These are phyloP conservation scores for Colletotrichum sp. DNA, from an alignment of 2,329 filamentous ascomycete species.

Conservation along the genomic window DNA sequence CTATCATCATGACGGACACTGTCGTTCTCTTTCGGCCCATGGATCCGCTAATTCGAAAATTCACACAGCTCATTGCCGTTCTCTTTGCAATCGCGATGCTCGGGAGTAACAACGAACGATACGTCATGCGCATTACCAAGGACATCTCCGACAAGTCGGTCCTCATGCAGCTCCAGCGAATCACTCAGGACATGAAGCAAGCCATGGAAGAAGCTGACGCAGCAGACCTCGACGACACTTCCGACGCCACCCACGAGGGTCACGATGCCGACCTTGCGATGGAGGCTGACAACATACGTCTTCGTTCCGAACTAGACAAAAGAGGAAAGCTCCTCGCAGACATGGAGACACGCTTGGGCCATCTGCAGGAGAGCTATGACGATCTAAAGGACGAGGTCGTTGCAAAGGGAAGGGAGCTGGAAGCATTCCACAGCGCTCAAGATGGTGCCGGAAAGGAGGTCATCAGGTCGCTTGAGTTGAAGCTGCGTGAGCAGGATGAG, in stretches of 20 bases:
- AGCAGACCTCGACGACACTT: constrained; percentile 37
- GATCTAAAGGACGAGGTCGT: constrained; percentile 68
- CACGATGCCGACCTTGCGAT: constrained; percentile 61
- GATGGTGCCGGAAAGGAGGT: constrained; percentile 58
- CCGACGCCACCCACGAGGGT: constrained; percentile 44
- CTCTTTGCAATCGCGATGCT: constrained; percentile 66
- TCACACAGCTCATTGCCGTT: constrained; percentile 63
- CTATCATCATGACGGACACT: constrained; percentile 1
- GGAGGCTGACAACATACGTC: constrained; percentile 59
- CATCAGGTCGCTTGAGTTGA: constrained; percentile 59
- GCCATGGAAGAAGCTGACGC: constrained; percentile 38
- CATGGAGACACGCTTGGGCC: constrained; percentile 63
- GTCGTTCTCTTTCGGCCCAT: neutral
- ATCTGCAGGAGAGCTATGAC: constrained; percentile 67
- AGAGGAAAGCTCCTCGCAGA: constrained; percentile 64
- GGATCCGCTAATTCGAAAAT: constrained; percentile 28
- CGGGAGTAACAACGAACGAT: constrained; percentile 60
- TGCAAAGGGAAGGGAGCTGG: constrained; percentile 59
- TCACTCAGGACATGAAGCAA: constrained; percentile 46
- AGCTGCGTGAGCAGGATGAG: constrained; percentile 70
- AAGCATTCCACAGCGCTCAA: constrained; percentile 53
- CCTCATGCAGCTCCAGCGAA: constrained; percentile 51
- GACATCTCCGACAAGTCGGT: constrained; percentile 38
- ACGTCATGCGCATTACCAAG: constrained; percentile 50
- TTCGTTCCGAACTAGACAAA: constrained; percentile 56